Base-by-base conservation (phyloP, 495 filamentous ascomycete genomes). In the Jackrogersella multiformis region DNA sequence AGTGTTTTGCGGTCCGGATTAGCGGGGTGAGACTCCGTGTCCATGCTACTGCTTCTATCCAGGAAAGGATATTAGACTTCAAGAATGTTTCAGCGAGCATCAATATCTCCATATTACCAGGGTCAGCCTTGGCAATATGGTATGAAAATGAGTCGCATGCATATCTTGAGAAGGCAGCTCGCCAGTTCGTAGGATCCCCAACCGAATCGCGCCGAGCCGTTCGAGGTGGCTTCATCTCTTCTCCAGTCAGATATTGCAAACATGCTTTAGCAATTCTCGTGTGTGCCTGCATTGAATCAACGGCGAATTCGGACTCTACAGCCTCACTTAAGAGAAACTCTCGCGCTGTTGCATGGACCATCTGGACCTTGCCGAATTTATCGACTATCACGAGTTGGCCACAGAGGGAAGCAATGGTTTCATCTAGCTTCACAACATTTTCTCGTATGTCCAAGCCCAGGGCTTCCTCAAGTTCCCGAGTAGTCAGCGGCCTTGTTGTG, bases 281-380 rank as follows among this genome's bases (percentile, higher is more conserved):
- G n/a, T n/a, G n/a, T n/a, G n/a, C n/a, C n/a, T n/a, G n/a, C n/a
- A n/a, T n/a, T n/a, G n/a, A n/a, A 18, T 58, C 13, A 0, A 75
- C 32, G n/a, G 46, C 60, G 3, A 74, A 56, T 16, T 59, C 46
- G 4, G 56, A 60, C 4, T 56, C 42, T 23, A 57, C 51, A 38
- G 23, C 32, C 1, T 68, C 61, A 1, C 44, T 24, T 18, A 72
- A 20, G n/a, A 79, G 57, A 53, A 79, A 79, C 18, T 76, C 73
- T 13, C 71, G 62, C 8, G 63, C 76, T 0, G 77, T 79, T 20
- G 72, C 76, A 56, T 78, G 76, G 12, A 78, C 64, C 18, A 78
- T 32, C 2, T 75, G 70, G 7, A 75, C 70, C 12, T 32, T 72
- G 15, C 41, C 51, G 1, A 48, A 24, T 7, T 62, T 30, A 42